Evolutionary conservation across 257 asterid species (phyloP), one percentile per base, ranked within the genome.

Genomic region (Solanum raphanifolium): DNA sequence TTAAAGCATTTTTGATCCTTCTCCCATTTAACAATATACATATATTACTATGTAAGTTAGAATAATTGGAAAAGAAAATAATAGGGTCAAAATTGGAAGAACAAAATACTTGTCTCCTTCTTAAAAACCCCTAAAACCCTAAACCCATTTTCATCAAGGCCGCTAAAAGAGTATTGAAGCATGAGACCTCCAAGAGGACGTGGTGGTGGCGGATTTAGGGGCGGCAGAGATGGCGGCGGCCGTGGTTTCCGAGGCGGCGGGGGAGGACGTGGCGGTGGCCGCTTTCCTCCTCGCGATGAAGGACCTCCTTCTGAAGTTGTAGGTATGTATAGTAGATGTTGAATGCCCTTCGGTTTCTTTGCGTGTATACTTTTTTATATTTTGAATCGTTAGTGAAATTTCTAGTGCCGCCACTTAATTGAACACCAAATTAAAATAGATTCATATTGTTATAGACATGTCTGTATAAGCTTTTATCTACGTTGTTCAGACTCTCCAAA

Each of bases 141-240:
- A 88, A 69, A 83, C 89, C 89, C 83, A 34, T 27, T 3, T 46
- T 9, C 69, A 32, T 12, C 25, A 11, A 39, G 27, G 43, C 87
- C 31, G 66, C 86, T n/a, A 23, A 84, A 52, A 41, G 83, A 20
- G 52, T 74, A 21, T 3, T 35, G 48, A 35, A 74, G 52, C 52
- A 35, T 96, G 99, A 95, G 98, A 88, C 98, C 99, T 88, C 99
- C 99, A 32, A 94, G 98, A 91, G 98, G 98, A 86, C 98, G 99
- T 72, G 98, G 97, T 86, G 94, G 96, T 60, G 95, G 94, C 4
- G 95, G 98, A 29, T 95, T 95, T 39, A 89, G 95, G 46, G 98
- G 98, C 4, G 95, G 98, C 41, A 87, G 98, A 72, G 96, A 90
- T 60, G 97, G 95, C 6, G 94, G 95, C 5, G 94, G 97, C 0